Evolutionary conservation across 2,329 filamentous ascomycete genomes (phyloP).

Genomic region (Colletotrichum camelliae): DNA sequence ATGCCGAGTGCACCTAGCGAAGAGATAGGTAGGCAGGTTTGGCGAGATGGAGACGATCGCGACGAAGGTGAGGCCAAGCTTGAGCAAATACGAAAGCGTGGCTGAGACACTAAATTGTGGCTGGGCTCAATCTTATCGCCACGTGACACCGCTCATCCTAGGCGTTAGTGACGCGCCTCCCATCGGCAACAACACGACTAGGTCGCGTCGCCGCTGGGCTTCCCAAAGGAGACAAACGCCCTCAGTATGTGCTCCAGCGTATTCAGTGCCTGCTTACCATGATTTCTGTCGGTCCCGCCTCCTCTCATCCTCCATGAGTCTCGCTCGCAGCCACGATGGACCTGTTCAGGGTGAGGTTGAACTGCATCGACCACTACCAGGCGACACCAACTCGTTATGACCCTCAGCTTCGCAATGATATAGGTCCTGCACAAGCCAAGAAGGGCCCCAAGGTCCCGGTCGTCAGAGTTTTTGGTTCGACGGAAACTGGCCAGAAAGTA

Average conservation of each 20-base stretch:
- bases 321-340: conserved; percentile 51
- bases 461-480: conserved; percentile 89
- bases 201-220: not conserved
- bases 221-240: not conserved
- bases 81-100: not conserved
- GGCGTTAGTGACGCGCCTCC: not conserved
- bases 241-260: not conserved
- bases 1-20: not conserved
- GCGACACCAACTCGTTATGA: conserved; percentile 79
- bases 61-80: not conserved
- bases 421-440: conserved; percentile 61
- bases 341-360: conserved; percentile 87
- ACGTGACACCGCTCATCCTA: conserved; percentile 28
- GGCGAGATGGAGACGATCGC: not conserved
- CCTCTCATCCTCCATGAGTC: conserved; percentile 5
- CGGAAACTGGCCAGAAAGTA: conserved; percentile 93
- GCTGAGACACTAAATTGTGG: not conserved
- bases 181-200: not conserved
- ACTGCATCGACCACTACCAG: conserved; percentile 97
- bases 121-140: conserved; percentile 20
- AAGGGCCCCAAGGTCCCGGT: conserved; percentile 80
- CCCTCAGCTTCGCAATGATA: conserved; percentile 73
- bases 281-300: not conserved
- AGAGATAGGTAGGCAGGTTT: not conserved
- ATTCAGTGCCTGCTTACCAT: not conserved